Conservation (phyloP, 768 basidiomycete species). For the Ramaria rubella region DNA sequence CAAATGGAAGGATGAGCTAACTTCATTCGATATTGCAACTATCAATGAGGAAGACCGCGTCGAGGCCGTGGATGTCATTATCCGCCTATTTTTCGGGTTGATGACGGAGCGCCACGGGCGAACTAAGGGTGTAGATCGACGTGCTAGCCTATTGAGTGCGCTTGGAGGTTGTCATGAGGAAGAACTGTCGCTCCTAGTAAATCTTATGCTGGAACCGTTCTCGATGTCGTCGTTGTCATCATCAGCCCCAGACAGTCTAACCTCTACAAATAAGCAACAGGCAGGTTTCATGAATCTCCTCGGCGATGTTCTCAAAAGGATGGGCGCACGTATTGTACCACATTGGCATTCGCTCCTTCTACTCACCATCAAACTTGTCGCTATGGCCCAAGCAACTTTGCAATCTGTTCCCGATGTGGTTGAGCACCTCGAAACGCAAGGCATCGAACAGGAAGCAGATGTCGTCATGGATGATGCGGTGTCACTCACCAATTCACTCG, state of each 20-base stretch:
- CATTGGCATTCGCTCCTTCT: conserved; percentile 76
- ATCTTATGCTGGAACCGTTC: conserved; percentile 82
- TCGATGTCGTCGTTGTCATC: conserved; percentile 23
- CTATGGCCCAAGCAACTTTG: conserved; percentile 56
- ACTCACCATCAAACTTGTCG: conserved; percentile 58
- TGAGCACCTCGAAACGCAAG: conserved; percentile 31
- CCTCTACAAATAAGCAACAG: conserved; percentile 46
- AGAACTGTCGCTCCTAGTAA: conserved; percentile 72
- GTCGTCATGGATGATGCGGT: conserved; percentile 13
- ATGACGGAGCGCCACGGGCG: conserved; percentile 79
- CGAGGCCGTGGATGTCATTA: conserved; percentile 61
- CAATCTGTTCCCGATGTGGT: conserved; percentile 26
- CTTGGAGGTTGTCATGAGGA: conserved; percentile 63
- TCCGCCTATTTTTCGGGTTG: conserved; percentile 78
- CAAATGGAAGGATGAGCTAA: conserved; percentile 83
- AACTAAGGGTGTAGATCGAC: conserved; percentile 50
- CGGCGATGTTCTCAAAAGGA: conserved; percentile 73
- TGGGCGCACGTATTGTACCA: conserved; percentile 62
- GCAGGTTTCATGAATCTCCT: conserved; percentile 81
- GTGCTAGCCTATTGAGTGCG: conserved; percentile 67
- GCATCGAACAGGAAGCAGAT: conserved; percentile 28
- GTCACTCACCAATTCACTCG: conserved; percentile 31
- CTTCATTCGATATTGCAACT: conserved; percentile 59
- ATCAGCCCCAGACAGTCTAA: conserved; percentile 24
- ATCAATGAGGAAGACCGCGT: conserved; percentile 49